Conservation (phyloP, 148 eudicot genomes). For the Rhododendron williamsianum region DNA sequence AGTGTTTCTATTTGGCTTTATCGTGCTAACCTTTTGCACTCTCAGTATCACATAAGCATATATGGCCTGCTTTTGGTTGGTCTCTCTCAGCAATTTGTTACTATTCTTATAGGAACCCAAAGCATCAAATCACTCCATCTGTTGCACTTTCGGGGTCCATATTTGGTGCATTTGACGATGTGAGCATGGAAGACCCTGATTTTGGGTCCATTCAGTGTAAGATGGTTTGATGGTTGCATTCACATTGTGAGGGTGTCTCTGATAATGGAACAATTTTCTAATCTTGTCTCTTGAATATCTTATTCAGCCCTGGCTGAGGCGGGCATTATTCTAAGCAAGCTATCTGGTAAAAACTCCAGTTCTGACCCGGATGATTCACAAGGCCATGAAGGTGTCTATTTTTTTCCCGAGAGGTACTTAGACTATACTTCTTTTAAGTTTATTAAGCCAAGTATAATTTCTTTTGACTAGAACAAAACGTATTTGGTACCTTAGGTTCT, state of each 20-base stretch:
- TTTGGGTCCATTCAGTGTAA: conserved; percentile 77
- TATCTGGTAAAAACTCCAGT: conserved; percentile 26
- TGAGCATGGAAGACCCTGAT: conserved; percentile 59
- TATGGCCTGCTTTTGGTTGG: conserved; percentile 3
- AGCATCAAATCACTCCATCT: conserved; percentile 48
- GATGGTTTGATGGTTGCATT: conserved; percentile 18
- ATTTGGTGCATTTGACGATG: conserved; percentile 67
- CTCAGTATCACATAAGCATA: not conserved
- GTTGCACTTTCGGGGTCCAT: conserved; percentile 65
- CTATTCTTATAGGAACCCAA: conserved; percentile 50
- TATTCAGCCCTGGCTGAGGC: conserved; percentile 82
- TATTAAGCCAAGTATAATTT: not conserved
- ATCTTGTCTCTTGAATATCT: conserved; percentile 7
- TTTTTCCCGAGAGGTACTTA: conserved; percentile 80
- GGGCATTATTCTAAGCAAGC: conserved; percentile 70
- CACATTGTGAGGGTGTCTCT: not conserved
- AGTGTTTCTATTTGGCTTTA: not conserved
- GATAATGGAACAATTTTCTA: conserved; percentile 9
- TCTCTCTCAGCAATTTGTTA: not conserved
- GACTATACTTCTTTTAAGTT: not conserved
- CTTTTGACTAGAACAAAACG: not conserved
- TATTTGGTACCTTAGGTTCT: conserved; percentile 37
- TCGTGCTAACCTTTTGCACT: not conserved
- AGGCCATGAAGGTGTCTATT: conserved; percentile 27
- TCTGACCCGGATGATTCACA: conserved; percentile 17